Base-by-base conservation (phyloP, 495 filamentous ascomycete species). In the Talaromyces nanjingensis region DNA sequence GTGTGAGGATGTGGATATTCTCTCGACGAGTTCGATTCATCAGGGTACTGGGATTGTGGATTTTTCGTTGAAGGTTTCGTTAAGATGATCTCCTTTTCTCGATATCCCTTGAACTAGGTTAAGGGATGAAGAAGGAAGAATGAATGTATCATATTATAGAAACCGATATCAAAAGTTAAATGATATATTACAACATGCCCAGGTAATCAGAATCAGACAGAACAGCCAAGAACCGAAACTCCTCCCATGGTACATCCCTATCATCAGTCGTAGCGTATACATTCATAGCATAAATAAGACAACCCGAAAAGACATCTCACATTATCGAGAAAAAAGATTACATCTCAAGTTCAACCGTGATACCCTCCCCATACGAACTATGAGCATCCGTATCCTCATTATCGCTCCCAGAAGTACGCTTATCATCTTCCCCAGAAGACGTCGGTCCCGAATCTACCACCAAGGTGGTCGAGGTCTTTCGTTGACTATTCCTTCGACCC, bases 11-110 rank as follows among this genome's bases (percentile, higher is more conserved):
- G 85, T 98, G 68, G 94, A 98, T 79, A 90, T 98, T 67, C 83
- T 97, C 65, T 96, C 91, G 24, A 96, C 93, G 31, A 97, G 93
- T 70, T 91, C 91, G 47, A 97, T 98, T 67, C 94, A 98, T 73
- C 94, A 98, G 78, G 93, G 96, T 2, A 91, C 92, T 5, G 83
- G 85, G 49, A 93, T 96, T 74, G 86, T 98, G 47, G 94, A 98
- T 72, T 97, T 96, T 71, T 97, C 93, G 6, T 81, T 98, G 49
- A 98, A 98, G 83, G 91, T 98, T 60, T 79, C 76, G 18, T 60
- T 79, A 67, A 72, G 74, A 55, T 76, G 67, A 63, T 25, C 18
- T 14, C 16, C 0, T 18, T n/a, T 22, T 6, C n/a, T 6, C n/a
- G n/a, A 14, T 1, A 11, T 8, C 1, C 14, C 33, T 34, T 34